These are phyloP conservation scores for Cephaloascus fragrans DNA, from an alignment of 805 yeast genomes.

Conservation along the genomic window DNA sequence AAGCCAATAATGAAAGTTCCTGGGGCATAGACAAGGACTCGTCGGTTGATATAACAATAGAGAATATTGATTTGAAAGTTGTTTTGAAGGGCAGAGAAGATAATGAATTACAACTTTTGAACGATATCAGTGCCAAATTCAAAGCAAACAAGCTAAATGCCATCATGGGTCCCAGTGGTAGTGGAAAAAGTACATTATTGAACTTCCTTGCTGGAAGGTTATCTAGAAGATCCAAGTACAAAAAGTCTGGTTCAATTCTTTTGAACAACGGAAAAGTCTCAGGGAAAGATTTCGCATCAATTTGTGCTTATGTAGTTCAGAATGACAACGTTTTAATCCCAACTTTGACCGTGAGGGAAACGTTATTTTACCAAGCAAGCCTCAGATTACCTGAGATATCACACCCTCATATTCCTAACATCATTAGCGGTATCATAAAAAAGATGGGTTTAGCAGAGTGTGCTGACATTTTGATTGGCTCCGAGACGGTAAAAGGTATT, in stretches of 20 bases:
- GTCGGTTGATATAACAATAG: neutral
- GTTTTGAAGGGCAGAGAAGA: neutral
- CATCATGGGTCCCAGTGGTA: constrained; percentile 37
- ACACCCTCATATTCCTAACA: constrained; percentile 17
- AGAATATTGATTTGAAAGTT: neutral
- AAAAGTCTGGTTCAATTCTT: neutral
- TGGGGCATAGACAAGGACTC: neutral
- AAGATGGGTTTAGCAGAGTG: constrained; percentile 29
- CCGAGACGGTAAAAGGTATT: constrained; percentile 13
- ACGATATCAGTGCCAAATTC: constrained; percentile 20
- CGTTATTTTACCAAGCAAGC: constrained; percentile 30
- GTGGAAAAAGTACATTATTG: constrained; percentile 32
- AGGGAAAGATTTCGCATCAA: constrained; percentile 12
- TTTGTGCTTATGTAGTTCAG: constrained; percentile 32
- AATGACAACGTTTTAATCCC: constrained; percentile 28
- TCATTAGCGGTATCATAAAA: constrained; percentile 21
- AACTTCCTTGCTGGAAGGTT: constrained; percentile 23
- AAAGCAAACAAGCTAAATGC: constrained; percentile 23
- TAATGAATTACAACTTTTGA: constrained; percentile 9
- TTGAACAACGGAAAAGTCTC: constrained; percentile 5
- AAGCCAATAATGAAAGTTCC: neutral
- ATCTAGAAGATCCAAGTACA: neutral
- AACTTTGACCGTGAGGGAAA: constrained; percentile 31
- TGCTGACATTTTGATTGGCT: constrained; percentile 23
- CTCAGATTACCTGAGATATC: constrained; percentile 20